Evolutionary conservation across 2,329 filamentous ascomycete species (phyloP).

Genomic region (Teratosphaeria zuluensis): DNA sequence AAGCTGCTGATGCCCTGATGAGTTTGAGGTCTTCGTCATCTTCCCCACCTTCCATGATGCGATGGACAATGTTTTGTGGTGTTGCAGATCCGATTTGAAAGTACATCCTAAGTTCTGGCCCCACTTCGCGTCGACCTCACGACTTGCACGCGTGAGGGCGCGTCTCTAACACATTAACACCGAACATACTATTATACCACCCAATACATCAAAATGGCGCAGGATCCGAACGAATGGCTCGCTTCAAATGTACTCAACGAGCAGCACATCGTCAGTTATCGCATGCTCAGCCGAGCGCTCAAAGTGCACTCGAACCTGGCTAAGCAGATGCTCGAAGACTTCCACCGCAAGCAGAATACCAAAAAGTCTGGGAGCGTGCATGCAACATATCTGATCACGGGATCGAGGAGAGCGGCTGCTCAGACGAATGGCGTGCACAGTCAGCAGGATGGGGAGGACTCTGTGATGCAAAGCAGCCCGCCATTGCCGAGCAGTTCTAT

Average conservation of each 20-base stretch:
- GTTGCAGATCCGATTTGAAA: background rate
- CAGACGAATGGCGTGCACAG: constrained; percentile 30
- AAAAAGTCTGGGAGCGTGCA: constrained; percentile 67
- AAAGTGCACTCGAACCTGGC: constrained; percentile 78
- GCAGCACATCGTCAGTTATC: constrained; percentile 72
- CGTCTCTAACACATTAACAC: background rate
- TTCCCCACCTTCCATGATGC: constrained; percentile 13
- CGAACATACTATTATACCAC: too few relatives aligned
- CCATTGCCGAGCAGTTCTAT: constrained; percentile 59
- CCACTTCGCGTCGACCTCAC: background rate
- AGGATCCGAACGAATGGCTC: constrained; percentile 59
- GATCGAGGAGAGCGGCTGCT: constrained; percentile 40
- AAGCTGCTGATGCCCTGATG: constrained; percentile 31
- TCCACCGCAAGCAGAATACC: constrained; percentile 66
- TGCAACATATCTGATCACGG: constrained; percentile 84
- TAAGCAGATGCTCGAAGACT: constrained; percentile 88
- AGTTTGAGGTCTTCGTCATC: constrained; percentile 39
- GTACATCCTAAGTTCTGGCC: background rate
- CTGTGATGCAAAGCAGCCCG: constrained; percentile 56
- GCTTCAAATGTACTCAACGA: constrained; percentile 69
- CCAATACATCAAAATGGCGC: constrained; percentile 28
- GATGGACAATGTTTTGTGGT: background rate
- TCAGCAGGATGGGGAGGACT: constrained; percentile 52
- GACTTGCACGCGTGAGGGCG: background rate
- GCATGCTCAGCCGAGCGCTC: constrained; percentile 69